Evolutionary conservation across 2,329 filamentous ascomycete species (phyloP).

Genomic region (Lachnellula cervina): DNA sequence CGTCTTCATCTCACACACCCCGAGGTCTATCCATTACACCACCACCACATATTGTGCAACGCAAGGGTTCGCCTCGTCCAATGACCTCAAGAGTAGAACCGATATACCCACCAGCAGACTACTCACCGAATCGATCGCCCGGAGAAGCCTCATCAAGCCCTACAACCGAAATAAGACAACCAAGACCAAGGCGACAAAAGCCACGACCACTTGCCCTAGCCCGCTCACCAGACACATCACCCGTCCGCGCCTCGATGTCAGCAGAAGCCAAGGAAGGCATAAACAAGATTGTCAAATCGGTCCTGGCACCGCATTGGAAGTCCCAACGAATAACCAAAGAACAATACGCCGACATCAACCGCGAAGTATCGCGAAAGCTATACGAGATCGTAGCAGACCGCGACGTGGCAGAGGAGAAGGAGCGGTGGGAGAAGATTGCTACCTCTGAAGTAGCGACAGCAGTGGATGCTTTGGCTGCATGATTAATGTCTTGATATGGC

Average conservation of each 20-base stretch:
- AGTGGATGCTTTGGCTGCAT: conserved; percentile 52
- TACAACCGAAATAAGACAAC: conserved; percentile 26
- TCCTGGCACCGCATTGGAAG: conserved; percentile 72
- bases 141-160: conserved; percentile 24
- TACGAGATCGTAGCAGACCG: conserved; percentile 58
- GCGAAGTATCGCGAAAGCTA: conserved; percentile 79
- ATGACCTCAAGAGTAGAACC: conserved; percentile 70
- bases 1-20: conserved; percentile 61
- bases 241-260: conserved; percentile 61
- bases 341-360: conserved; percentile 89
- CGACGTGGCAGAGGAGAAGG: conserved; percentile 55
- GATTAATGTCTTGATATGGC: conserved; percentile 18
- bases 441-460: conserved; percentile 74
- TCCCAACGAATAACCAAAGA: conserved; percentile 77
- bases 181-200: conserved; percentile 27
- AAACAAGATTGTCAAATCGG: conserved; percentile 79
- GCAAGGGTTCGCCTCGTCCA: conserved; percentile 62
- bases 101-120: conserved; percentile 68
- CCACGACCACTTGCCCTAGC: conserved; percentile 30
- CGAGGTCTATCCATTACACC: conserved; percentile 65
- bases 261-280: conserved; percentile 83
- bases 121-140: conserved; percentile 58
- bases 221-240: conserved; percentile 54
- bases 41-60: conserved; percentile 55
- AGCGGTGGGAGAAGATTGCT: conserved; percentile 71